phyloP scores from a whole-genome alignment of 192 early-diverging fungal genomes.

The Backusella liffmaniae region DNA sequence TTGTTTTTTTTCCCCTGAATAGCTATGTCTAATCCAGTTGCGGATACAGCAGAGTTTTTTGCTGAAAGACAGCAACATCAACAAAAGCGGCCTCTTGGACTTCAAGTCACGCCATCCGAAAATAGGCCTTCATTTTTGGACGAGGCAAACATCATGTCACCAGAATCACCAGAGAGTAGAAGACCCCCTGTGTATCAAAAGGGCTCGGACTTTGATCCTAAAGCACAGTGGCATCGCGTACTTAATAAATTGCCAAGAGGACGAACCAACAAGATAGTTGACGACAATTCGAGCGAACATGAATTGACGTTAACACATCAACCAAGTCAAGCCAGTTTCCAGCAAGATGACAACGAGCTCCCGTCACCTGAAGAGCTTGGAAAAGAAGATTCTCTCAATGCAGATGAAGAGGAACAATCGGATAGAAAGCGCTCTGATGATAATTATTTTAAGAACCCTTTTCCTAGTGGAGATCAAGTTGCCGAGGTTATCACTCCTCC shows the following conservation, averaged over 20 bases:
- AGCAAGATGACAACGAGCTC: conserved; percentile 21
- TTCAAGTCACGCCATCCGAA: background rate
- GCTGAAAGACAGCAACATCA: background rate
- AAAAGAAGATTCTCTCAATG: background rate
- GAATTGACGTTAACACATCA: background rate
- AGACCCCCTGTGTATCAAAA: background rate
- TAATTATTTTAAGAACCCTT: background rate
- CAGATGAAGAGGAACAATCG: background rate
- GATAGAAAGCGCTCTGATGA: background rate
- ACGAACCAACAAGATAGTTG: background rate
- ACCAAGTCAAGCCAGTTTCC: background rate
- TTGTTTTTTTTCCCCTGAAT: background rate
- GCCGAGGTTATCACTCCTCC: background rate
- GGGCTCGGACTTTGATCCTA: background rate
- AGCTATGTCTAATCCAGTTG: conserved; percentile 27
- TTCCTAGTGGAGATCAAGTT: background rate
- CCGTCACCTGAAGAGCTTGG: conserved; percentile 16
- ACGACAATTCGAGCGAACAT: background rate
- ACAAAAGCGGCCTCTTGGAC: background rate
- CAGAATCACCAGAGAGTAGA: background rate
- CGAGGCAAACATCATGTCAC: background rate
- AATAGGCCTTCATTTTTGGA: background rate
- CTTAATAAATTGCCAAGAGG: background rate
- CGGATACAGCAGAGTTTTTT: conserved; percentile 26
- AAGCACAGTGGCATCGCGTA: background rate